Evolutionary conservation across 2,329 filamentous ascomycete species (phyloP), one percentile per base, ranked within the genome.

Genomic region (Zymoseptoria passerinii): DNA sequence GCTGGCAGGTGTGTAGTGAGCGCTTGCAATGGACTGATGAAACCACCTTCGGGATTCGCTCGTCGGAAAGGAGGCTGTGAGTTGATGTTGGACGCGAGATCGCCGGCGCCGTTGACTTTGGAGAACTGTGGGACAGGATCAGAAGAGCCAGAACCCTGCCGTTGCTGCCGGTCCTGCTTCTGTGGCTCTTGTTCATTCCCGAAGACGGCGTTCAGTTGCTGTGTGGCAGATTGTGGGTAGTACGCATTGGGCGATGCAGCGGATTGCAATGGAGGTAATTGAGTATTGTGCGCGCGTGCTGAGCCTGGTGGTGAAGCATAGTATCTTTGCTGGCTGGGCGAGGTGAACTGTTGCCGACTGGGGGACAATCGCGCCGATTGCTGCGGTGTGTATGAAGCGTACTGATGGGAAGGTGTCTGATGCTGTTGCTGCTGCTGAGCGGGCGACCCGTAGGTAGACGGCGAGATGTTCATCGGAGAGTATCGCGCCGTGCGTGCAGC

Each of bases 11-110:
- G 92, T 48, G 89, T 88, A 1, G 94, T 99, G 61, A 99, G 81
- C 52, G 94, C 92, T 87, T 97, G 92, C 53, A 99, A 81, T 53
- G 94, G 94, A 74, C 94, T 97, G 73, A 99, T 96, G 72, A 99
- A 99, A 53, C 94, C 94, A 55, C 94, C 94, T 72, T 99, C 94
- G 1, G 94, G 94, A 68, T 96, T 95, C 57, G 94, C 94, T 75
- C 94, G 85, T 67, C 94, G 84, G 72, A 95, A 97, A 1, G 90
- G 83, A 56, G 94, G 94, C 72, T 99, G 94, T 19, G 83, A 71
- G 73, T 92, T 96, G 72, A 94, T 85, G 71, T 87, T 89, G 50
- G 92, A 90, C 61, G 87, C 83, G 67, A 99, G 76, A 60, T 97
- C 91, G 56, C 83, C 78, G 27, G 85, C 77, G 27, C 83, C 84